These are phyloP conservation scores for Stephanodiscus triporus DNA, from an alignment of 108 stramenopile genomes.

Conservation along the genomic window DNA sequence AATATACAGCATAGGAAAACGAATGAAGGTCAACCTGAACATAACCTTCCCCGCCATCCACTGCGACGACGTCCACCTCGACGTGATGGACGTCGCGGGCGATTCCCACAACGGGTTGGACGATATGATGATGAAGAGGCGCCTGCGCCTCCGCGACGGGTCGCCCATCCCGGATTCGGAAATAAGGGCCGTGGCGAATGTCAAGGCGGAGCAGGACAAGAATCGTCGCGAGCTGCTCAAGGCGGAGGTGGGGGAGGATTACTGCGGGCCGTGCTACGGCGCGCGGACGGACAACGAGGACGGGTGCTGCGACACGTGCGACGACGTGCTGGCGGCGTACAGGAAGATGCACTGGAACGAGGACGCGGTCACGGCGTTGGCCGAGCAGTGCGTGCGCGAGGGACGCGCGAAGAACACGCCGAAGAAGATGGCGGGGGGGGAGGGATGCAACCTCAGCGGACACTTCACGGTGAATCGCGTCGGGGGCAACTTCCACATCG, in stretches of 20 bases:
- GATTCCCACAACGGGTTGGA: conserved; percentile 94
- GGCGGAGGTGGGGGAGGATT: conserved; percentile 63
- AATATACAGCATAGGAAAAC: conserved; percentile 66
- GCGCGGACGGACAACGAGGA: conserved; percentile 58
- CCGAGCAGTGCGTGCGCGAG: conserved; percentile 96
- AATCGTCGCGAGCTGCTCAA: conserved; percentile 41
- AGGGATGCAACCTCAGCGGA: conserved; percentile 93
- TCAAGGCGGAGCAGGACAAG: conserved; percentile 54
- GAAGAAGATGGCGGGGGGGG: conserved; percentile 73
- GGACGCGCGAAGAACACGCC: conserved; percentile 60
- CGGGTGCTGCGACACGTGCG: conserved; percentile 92
- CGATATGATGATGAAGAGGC: conserved; percentile 73
- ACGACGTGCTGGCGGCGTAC: conserved; percentile 67
- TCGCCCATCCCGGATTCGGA: neutral
- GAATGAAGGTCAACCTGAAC: conserved; percentile 91
- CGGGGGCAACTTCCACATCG: conserved; percentile 97
- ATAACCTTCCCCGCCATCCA: conserved; percentile 95
- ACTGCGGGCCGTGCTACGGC: conserved; percentile 98
- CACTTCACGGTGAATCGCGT: conserved; percentile 94
- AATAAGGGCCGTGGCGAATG: conserved; percentile 34
- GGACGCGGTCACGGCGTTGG: conserved; percentile 59
- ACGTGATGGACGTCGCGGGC: conserved; percentile 98
- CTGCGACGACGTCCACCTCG: conserved; percentile 95
- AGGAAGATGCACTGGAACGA: conserved; percentile 81
- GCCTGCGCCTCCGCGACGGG: conserved; percentile 51